Conservation (phyloP, 2,329 filamentous ascomycete genomes). For the Apiospora saccharicola region DNA sequence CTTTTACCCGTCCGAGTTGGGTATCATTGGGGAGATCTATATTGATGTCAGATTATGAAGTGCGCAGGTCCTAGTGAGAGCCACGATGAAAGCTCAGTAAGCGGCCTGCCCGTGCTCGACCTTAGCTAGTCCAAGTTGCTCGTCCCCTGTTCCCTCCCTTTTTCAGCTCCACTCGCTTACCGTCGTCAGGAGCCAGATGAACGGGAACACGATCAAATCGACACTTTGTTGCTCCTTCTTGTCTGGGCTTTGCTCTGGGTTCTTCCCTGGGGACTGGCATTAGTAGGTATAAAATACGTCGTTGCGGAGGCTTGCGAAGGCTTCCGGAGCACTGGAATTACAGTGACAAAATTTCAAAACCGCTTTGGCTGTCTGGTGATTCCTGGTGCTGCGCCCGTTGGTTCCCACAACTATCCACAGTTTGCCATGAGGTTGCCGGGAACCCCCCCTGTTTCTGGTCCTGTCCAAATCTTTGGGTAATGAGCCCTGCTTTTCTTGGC, state of each 20-base stretch:
- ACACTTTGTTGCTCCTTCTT: background rate
- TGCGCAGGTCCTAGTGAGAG: background rate
- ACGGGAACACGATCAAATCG: constrained; percentile 11
- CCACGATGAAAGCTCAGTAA: background rate
- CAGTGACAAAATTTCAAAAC: background rate
- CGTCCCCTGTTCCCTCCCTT: background rate
- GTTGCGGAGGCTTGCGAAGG: background rate
- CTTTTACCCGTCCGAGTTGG: background rate
- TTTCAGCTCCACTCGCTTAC: background rate
- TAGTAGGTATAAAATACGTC: background rate
- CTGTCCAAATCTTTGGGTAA: constrained; percentile 22
- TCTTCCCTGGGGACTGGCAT: background rate
- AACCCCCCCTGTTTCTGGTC: background rate
- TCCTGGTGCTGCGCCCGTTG: background rate
- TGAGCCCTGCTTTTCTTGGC: constrained; percentile 1
- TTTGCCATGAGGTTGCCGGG: constrained; percentile 4
- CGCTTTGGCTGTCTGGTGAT: background rate
- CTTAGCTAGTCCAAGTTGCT: background rate
- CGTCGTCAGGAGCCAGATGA: background rate
- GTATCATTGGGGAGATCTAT: constrained; percentile 16
- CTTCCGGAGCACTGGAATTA: background rate
- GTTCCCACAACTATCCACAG: background rate
- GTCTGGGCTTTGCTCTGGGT: background rate
- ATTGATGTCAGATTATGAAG: constrained; percentile 20
- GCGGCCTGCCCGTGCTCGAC: background rate